phyloP scores from a whole-genome alignment of 75 land plant genomes.

The Azolla pinnata region DNA sequence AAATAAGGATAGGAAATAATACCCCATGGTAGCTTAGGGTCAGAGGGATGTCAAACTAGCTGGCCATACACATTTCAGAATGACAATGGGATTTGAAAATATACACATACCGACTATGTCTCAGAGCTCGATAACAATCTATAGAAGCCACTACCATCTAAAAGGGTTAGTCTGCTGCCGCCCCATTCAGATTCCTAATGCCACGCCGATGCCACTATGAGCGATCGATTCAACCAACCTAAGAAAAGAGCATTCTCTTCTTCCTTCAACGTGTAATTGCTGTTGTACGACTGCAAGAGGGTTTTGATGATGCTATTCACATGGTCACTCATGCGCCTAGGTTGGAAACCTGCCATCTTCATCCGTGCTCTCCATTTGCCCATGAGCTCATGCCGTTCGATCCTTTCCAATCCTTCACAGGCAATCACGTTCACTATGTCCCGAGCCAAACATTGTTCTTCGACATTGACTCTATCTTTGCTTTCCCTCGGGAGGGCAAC shows the following conservation, averaged over 20 bases:
- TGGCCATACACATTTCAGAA: no score
- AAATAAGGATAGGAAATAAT: no score
- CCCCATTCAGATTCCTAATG: no score
- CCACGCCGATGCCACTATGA: conserved; percentile 88
- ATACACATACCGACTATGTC: no score
- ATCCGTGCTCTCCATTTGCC: conserved; percentile 94
- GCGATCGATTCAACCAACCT: conserved; percentile 73
- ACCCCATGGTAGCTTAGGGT: no score
- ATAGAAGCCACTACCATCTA: no score
- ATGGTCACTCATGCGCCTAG: conserved; percentile 46
- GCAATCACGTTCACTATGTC: conserved; percentile 90
- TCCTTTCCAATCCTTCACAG: conserved; percentile 80
- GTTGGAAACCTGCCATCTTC: conserved; percentile 84
- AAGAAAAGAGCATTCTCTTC: conserved; percentile 67
- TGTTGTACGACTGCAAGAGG: conserved; percentile 47
- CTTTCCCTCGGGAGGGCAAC: conserved; percentile 74
- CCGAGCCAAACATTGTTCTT: conserved; percentile 86
- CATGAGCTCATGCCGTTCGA: conserved; percentile 80
- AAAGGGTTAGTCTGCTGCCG: no score
- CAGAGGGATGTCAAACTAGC: no score
- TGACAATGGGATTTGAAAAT: no score
- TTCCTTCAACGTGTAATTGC: conserved; percentile 61
- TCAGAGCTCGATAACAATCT: no score
- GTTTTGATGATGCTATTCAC: conserved; percentile 39
- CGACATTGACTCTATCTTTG: conserved; percentile 78